Base-by-base conservation (phyloP, 192 early-diverging fungal genomes). In the Pilobolus umbonatus region DNA sequence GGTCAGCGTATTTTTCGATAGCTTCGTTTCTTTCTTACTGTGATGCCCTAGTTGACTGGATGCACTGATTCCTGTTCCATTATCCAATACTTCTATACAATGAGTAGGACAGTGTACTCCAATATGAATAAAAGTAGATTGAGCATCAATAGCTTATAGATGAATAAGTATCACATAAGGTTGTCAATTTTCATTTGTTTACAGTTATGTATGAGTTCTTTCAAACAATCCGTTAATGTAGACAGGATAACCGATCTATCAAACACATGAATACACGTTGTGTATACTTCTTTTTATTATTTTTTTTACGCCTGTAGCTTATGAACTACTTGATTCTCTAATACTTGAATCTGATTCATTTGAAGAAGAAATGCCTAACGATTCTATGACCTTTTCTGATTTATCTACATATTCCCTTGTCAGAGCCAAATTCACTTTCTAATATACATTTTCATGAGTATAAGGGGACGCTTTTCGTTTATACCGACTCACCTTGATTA, bases 151-250 rank as follows among this genome's bases (percentile, higher is more conserved):
- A 17, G 67, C 80, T 81, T 22, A n/a, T 25, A 21, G 40, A 30
- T 15, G 4, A 30, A 0, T 3, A 6, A 25, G 40, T 11, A 36
- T 14, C 19, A 21, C 25, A 28, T 24, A 9, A 7, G 40, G 12
- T 51, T 60, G 31, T 38, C 17, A 53, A 3, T 36, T 34, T 35
- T 36, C 11, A 10, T 30, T 1, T 47, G 11, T 40, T n/a, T 67
- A 71, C 83, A 71, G 52, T 88, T 88, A 28, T 86, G 78, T 42
- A 84, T 60, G 11, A 88, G 73, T 40, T 88, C 86, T 2, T 77
- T 38, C 17, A 79, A 61, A 62, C 85, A 83, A 43, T 84, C 75
- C 2, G 75, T 54, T 10, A 85, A 48, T 48, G 46, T 57, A 2
- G 62, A 49, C 38, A 64, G 50, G 28, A 48, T 30, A 47, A 59